These are phyloP conservation scores for Apophysomyces sp. DNA, from an alignment of 371 early-diverging fungal genomes.

Conservation along the genomic window DNA sequence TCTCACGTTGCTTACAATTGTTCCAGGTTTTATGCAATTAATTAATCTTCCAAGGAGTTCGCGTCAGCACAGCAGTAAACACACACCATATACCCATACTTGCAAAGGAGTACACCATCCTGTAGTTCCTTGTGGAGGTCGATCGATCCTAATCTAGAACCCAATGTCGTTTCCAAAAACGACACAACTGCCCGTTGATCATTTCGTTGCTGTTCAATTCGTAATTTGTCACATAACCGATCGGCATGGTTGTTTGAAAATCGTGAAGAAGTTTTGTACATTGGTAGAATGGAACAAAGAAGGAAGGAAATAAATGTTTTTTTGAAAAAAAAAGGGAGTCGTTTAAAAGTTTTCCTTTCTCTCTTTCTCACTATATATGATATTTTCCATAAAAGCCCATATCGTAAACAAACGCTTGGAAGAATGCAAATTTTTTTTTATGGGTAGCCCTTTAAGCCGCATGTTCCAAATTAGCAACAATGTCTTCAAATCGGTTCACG, in stretches of 20 bases:
- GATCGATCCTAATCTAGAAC: conserved; percentile 18
- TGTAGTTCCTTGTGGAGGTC: conserved; percentile 31
- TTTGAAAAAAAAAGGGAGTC: not conserved
- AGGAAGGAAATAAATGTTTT: not conserved
- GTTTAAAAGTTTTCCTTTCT: conserved; percentile 2
- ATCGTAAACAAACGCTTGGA: conserved; percentile 1
- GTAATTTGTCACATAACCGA: conserved; percentile 17
- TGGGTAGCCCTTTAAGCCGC: conserved; percentile 23
- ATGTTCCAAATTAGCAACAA: conserved; percentile 52
- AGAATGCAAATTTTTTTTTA: not conserved
- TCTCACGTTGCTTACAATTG: conserved; percentile 60
- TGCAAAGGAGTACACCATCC: conserved; percentile 74
- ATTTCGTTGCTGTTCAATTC: conserved; percentile 22
- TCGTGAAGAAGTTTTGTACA: not conserved
- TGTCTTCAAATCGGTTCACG: conserved; percentile 81
- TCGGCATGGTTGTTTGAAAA: conserved; percentile 8
- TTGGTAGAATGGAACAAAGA: not conserved
- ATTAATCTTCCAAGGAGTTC: conserved; percentile 45
- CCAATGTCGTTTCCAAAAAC: conserved; percentile 30
- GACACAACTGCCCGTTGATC: conserved; percentile 22
- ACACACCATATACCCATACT: conserved; percentile 33
- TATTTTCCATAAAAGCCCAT: conserved; percentile 5
- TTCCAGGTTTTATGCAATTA: conserved; percentile 67
- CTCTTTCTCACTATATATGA: not conserved
- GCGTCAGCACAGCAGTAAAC: not conserved